Percentiles rank a stretch among this genome's conserved stretches.
Evolutionary conservation across 768 basidiomycete genomes (phyloP).

Genomic region (Rubroboletus satanas): DNA sequence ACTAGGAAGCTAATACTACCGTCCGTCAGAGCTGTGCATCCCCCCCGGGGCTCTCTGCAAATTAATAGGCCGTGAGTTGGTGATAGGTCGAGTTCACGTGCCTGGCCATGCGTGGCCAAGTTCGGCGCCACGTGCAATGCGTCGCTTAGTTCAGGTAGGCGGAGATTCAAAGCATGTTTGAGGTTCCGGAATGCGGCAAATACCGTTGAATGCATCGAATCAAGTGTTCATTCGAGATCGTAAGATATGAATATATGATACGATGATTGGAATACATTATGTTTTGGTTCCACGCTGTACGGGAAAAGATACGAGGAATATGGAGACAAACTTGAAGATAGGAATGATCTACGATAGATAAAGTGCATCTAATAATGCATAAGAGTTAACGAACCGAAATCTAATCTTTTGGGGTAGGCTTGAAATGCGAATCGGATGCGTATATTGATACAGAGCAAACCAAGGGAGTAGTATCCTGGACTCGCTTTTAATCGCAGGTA

Average conservation of each 20-base stretch:
- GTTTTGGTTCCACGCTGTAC: constrained; percentile 16
- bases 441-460: constrained; percentile 25
- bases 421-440: neutral
- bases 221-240: constrained; percentile 14
- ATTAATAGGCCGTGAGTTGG: neutral
- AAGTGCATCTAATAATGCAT: constrained; percentile 16
- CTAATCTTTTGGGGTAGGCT: constrained; percentile 6
- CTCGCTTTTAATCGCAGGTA: constrained; percentile 42
- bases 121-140: neutral
- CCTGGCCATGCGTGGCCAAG: neutral
- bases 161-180: neutral
- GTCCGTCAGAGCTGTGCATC: neutral
- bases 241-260: constrained; percentile 17
- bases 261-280: constrained; percentile 19
- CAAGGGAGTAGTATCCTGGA: constrained; percentile 3
- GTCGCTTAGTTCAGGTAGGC: neutral
- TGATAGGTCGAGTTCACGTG: neutral
- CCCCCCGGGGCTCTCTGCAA: neutral
- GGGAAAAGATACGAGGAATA: constrained; percentile 11
- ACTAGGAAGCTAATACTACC: neutral
- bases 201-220: neutral
- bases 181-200: neutral
- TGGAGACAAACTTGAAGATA: constrained; percentile 17
- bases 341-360: constrained; percentile 13
- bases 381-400: constrained; percentile 22